These are phyloP conservation scores for Phlebiopsis gigantea DNA, from an alignment of 768 basidiomycete species.

Conservation along the genomic window DNA sequence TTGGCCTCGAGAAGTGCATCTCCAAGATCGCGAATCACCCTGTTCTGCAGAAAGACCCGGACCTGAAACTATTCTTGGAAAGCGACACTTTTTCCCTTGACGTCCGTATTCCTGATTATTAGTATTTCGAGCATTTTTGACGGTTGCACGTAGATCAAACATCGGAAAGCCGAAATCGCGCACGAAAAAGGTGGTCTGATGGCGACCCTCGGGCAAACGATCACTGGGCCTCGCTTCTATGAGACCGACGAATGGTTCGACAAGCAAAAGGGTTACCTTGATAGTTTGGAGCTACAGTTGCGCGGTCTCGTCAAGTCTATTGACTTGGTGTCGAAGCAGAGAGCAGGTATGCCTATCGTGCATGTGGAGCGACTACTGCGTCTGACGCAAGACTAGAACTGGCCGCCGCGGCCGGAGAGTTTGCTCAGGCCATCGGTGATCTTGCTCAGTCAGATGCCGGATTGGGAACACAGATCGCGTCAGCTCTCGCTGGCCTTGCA, in stretches of 20 bases:
- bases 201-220: constrained; percentile 74
- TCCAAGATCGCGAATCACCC: constrained; percentile 93
- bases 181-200: constrained; percentile 80
- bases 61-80: constrained; percentile 87
- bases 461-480: constrained; percentile 58
- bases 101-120: constrained; percentile 40
- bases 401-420: constrained; percentile 67
- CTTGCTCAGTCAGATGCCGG: constrained; percentile 69
- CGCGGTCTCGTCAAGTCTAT: constrained; percentile 84
- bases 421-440: constrained; percentile 64
- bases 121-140: background rate
- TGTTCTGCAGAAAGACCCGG: constrained; percentile 80
- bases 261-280: constrained; percentile 76
- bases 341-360: constrained; percentile 47
- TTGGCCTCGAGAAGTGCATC: constrained; percentile 84
- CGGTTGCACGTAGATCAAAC: constrained; percentile 62
- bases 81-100: constrained; percentile 89
- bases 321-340: constrained; percentile 78
- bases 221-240: constrained; percentile 76
- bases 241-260: constrained; percentile 98
- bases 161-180: constrained; percentile 70
- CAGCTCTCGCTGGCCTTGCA: constrained; percentile 63
- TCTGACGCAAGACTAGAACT: constrained; percentile 54
- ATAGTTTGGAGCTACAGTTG: constrained; percentile 86
- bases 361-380: background rate